Percentiles rank a stretch among this genome's conserved stretches.
These are phyloP conservation scores for Abrus precatorius DNA, from an alignment of 306 rosid genomes.

Conservation along the genomic window DNA sequence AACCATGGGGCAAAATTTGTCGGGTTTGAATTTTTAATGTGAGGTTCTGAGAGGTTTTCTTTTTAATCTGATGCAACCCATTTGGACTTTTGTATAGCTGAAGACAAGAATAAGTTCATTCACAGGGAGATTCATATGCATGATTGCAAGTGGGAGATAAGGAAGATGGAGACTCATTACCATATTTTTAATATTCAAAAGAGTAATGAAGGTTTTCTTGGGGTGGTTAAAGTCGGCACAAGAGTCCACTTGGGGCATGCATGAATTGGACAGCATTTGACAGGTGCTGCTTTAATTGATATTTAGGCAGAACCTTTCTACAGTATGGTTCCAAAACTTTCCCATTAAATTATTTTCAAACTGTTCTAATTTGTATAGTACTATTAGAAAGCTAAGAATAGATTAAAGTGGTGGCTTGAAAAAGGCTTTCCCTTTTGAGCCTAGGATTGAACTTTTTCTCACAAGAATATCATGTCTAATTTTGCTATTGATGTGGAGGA, in stretches of 20 bases:
- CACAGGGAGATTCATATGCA: constrained; percentile 56
- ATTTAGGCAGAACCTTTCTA: constrained; percentile 41
- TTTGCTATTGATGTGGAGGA: neutral
- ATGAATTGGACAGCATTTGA: constrained; percentile 53
- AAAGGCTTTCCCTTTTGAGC: constrained; percentile 29
- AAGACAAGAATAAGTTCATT: constrained; percentile 61
- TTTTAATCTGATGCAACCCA: constrained; percentile 46
- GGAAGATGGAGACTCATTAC: constrained; percentile 51
- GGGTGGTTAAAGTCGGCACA: constrained; percentile 37
- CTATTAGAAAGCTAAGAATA: constrained; percentile 18
- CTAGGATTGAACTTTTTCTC: constrained; percentile 30
- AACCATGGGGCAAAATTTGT: constrained; percentile 39
- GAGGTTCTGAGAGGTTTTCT: constrained; percentile 15
- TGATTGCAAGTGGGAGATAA: constrained; percentile 60
- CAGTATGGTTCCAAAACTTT: constrained; percentile 44
- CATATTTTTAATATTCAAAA: constrained; percentile 37
- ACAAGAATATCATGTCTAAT: constrained; percentile 12
- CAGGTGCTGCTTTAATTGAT: constrained; percentile 39
- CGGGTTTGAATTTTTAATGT: constrained; percentile 35
- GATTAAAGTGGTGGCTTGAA: constrained; percentile 26
- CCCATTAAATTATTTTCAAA: constrained; percentile 41
- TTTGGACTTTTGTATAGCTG: constrained; percentile 63
- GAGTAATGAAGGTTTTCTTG: constrained; percentile 31
- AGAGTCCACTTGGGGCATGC: constrained; percentile 50
- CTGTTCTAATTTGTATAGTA: constrained; percentile 7